phyloP scores from a whole-genome alignment of 2,329 filamentous ascomycete species.

The Magnaporthales sp. region DNA sequence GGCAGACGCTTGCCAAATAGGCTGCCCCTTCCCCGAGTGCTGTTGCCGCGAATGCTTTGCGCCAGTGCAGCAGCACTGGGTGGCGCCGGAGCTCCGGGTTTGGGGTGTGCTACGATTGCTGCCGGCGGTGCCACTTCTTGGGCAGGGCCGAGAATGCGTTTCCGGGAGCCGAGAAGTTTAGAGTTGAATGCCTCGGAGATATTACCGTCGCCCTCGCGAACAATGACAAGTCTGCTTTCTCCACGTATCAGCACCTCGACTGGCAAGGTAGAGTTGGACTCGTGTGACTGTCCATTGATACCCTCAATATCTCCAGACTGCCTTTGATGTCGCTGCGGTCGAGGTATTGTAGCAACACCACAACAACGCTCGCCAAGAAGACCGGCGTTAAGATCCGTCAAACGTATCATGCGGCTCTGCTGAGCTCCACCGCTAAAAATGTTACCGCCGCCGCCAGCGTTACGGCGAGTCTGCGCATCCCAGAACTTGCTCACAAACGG shows the following conservation, averaged over 20 bases:
- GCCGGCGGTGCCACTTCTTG: conserved; percentile 26
- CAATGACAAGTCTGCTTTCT: conserved; percentile 45
- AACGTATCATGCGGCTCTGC: conserved; percentile 42
- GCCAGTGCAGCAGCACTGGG: conserved; percentile 32
- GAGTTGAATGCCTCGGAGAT: conserved; percentile 11
- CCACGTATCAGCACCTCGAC: conserved; percentile 47
- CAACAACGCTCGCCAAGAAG: conserved; percentile 49
- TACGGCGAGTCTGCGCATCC: conserved; percentile 48
- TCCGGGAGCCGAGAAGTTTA: conserved; percentile 26
- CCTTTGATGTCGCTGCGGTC: conserved; percentile 9
- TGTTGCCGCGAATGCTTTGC: conserved; percentile 25
- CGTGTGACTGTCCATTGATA: conserved; percentile 7
- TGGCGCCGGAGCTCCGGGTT: conserved; percentile 25
- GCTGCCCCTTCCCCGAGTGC: conserved; percentile 2
- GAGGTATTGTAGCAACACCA: conserved; percentile 37
- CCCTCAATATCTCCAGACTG: conserved; percentile 15
- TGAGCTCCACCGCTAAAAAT: conserved; percentile 44
- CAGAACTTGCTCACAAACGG: conserved; percentile 47
- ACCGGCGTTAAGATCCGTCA: conserved; percentile 42
- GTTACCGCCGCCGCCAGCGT: conserved; percentile 37
- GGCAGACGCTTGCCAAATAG: conserved; percentile 5
- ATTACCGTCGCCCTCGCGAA: conserved; percentile 37
- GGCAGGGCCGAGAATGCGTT: conserved; percentile 26
- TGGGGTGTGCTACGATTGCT: conserved; percentile 47
- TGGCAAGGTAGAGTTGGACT: conserved; percentile 29